Conservation (phyloP, 768 basidiomycete species). For the Panus rudis region DNA sequence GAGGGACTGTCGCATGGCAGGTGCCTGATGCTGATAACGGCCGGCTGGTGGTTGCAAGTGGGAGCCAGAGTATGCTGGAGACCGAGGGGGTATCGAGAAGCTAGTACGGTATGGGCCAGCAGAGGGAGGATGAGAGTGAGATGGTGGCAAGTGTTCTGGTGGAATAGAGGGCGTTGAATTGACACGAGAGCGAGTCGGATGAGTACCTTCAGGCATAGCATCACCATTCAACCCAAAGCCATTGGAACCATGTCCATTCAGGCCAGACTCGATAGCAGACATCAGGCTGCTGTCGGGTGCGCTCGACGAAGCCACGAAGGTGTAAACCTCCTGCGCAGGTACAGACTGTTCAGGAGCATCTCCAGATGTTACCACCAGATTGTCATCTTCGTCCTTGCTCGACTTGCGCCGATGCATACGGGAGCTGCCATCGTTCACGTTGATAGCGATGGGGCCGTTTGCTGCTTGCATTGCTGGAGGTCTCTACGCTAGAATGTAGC, state of each 20-base stretch:
- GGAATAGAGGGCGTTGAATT: conserved; percentile 18
- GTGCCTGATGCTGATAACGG: conserved; percentile 15
- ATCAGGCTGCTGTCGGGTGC: neutral
- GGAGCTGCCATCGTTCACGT: no score
- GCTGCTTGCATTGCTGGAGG: no score
- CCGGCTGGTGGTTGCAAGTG: conserved; percentile 2
- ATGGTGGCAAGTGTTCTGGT: conserved; percentile 10
- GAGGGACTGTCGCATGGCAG: conserved; percentile 23
- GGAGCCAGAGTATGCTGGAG: conserved; percentile 8
- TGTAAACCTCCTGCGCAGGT: no score
- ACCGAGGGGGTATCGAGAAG: conserved; percentile 13
- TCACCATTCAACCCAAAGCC: conserved; percentile 2
- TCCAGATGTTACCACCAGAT: conserved; percentile 8
- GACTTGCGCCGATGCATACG: conserved; percentile 30
- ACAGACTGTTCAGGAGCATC: no score
- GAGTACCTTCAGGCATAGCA: conserved; percentile 9
- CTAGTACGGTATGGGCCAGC: conserved; percentile 25
- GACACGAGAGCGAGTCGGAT: conserved; percentile 15
- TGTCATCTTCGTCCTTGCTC: conserved; percentile 29
- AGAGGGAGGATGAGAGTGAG: conserved; percentile 20
- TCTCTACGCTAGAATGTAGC: no score
- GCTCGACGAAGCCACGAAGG: neutral
- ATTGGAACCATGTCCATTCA: conserved; percentile 2
- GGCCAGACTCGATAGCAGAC: neutral
- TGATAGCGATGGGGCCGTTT: no score